Base-by-base conservation (phyloP, 371 early-diverging fungal species). In the Haplosporangium sp. region DNA sequence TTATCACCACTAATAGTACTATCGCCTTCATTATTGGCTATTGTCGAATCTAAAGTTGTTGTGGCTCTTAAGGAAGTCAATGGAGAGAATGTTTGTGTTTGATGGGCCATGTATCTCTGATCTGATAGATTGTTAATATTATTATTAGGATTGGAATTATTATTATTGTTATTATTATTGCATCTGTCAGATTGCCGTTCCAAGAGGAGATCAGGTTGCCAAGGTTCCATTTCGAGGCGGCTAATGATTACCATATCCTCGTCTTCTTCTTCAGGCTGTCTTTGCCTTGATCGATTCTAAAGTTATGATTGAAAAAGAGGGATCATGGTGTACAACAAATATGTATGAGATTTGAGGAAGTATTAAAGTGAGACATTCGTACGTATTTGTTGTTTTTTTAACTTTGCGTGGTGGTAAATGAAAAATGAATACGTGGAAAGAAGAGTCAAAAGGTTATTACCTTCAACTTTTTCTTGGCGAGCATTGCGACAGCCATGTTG, bases 141-240 rank as follows among this genome's bases (percentile, higher is more conserved):
- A 27, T 27, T 27, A 27, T 27, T 27, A 27, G 27, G 27, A 27
- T 27, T 27, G 27, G 27, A 27, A 27, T 27, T 27, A 27, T 27
- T 27, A 27, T 27, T 27, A 1, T 27, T 27, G 27, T 27, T 27
- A 1, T 27, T 55, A 20, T 55, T 5, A 61, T 20, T 37, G 27
- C 27, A n/a, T 61, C 27, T 73, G 48, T 69, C 76, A 7, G 67
- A 69, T 53, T 67, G 82, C 35, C 81, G 81, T 44, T 72, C 76
- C 34, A 82, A 67, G 44, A 76, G 55, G 8, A 76, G 72, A 69
- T 82, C 82, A 9, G 82, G 82, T 50, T 75, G 76, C 82, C 82
- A 82, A n/a, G 82, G 82, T n/a, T 82, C 82, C 4, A 42, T 75
- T 70, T 82, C 82, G 6, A 82, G 82, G 17, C 69, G 66, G 37